A percentile compares a stretch with the other conserved stretches of the same genome.
These are phyloP conservation scores for Eucalyptus cloeziana DNA, from an alignment of 345 rosid genomes.

Conservation along the genomic window DNA sequence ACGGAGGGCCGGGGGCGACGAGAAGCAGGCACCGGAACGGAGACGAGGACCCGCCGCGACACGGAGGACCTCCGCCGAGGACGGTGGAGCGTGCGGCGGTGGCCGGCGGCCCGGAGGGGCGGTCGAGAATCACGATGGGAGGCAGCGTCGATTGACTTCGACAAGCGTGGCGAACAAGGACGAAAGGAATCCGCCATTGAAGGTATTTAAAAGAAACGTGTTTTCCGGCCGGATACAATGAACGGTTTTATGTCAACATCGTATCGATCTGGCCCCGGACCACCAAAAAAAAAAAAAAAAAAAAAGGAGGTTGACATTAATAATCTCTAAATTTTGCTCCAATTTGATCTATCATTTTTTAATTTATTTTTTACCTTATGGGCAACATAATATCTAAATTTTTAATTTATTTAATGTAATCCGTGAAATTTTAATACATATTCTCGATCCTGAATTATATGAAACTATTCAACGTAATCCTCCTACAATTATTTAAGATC, in stretches of 20 bases:
- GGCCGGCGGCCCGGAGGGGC: background rate
- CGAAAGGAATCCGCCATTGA: background rate
- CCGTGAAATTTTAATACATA: too few relatives aligned
- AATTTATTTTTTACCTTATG: too few relatives aligned
- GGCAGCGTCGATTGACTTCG: background rate
- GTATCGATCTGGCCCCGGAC: too few relatives aligned
- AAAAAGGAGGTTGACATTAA: accelerated
- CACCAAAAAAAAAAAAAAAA: too few relatives aligned
- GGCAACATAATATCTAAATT: too few relatives aligned
- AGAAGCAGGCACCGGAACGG: background rate
- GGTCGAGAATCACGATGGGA: background rate
- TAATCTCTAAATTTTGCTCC: too few relatives aligned
- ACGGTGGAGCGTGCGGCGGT: background rate
- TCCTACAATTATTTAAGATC: too few relatives aligned
- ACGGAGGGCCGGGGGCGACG: background rate
- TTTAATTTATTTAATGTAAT: accelerated
- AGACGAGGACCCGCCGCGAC: background rate
- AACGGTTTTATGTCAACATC: background rate
- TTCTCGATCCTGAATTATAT: accelerated
- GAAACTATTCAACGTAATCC: too few relatives aligned
- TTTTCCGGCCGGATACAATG: background rate
- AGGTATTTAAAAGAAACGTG: background rate
- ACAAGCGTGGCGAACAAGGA: background rate
- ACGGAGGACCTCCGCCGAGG: background rate
- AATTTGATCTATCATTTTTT: too few relatives aligned